These are phyloP conservation scores for Saccharomycopsis javanensis DNA, from an alignment of 805 yeast genomes.

Conservation along the genomic window DNA sequence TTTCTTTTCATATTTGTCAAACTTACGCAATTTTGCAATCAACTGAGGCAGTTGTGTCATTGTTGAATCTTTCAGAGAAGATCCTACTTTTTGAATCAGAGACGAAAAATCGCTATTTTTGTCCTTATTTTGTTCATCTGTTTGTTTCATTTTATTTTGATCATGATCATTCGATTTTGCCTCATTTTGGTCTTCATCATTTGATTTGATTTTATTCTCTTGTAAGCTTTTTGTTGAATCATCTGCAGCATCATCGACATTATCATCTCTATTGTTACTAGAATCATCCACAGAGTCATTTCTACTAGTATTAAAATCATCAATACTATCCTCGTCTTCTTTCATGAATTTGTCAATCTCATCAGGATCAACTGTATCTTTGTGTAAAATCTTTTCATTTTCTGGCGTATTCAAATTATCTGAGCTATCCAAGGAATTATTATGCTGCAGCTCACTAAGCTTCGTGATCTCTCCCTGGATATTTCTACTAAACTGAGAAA, in stretches of 20 bases:
- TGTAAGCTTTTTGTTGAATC: no score
- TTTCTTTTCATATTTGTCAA: constrained; percentile 79
- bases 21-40: constrained; percentile 57
- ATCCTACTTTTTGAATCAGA: neutral
- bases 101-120: no score
- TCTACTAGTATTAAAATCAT: constrained; percentile 20
- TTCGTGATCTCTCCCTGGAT: constrained; percentile 49
- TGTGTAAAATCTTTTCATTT: constrained; percentile 27
- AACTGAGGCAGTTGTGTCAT: constrained; percentile 34
- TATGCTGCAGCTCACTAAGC: constrained; percentile 22
- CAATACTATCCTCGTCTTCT: constrained; percentile 27
- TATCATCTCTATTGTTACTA: constrained; percentile 17
- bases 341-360: constrained; percentile 37
- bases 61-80: no score
- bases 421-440: neutral
- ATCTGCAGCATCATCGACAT: constrained; percentile 9
- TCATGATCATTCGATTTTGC: no score
- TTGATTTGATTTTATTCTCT: no score
- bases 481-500: constrained; percentile 48
- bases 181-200: no score
- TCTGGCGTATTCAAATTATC: constrained; percentile 7
- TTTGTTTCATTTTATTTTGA: no score
- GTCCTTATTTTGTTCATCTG: no score
- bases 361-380: constrained; percentile 39
- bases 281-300: constrained; percentile 18